Conservation (phyloP, 2,329 filamentous ascomycete genomes). For the Phialophora expanda region DNA sequence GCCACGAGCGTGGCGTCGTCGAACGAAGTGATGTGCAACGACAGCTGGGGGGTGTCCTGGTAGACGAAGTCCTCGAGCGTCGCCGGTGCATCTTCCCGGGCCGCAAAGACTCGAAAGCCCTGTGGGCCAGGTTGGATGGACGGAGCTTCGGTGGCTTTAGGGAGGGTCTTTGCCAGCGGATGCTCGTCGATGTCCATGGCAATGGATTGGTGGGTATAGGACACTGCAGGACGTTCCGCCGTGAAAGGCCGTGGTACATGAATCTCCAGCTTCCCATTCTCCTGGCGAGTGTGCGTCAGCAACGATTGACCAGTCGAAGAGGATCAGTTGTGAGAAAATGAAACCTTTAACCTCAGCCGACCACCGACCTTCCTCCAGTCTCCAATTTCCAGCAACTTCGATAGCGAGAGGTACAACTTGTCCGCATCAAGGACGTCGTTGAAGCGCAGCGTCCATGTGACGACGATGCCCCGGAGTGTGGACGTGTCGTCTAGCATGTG, state of each 20-base stretch:
- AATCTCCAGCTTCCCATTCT: conserved; percentile 6
- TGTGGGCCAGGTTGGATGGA: conserved; percentile 1
- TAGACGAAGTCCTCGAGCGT: conserved; percentile 4
- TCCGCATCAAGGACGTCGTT: conserved; percentile 13
- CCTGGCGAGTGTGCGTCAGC: not conserved
- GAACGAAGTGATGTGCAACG: conserved; percentile 10
- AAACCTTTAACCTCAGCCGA: conserved; percentile 8
- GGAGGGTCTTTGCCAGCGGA: conserved; percentile 10
- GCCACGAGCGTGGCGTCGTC: conserved; percentile 7
- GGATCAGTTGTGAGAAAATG: not conserved
- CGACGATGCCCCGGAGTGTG: conserved; percentile 7
- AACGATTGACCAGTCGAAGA: not conserved
- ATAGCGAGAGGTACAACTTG: not conserved
- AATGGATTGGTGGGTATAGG: conserved; percentile 1
- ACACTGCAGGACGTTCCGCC: conserved; percentile 1
- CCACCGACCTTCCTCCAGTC: conserved; percentile 16
- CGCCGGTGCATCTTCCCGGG: conserved; percentile 1
- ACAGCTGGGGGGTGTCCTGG: conserved; percentile 11
- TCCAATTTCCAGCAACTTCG: conserved; percentile 7
- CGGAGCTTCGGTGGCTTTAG: not conserved
- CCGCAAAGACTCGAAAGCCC: not conserved
- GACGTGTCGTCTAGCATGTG: conserved; percentile 6
- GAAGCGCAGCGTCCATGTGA: conserved; percentile 11
- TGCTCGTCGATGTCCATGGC: conserved; percentile 1
- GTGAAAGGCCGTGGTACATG: conserved; percentile 5